Base-by-base conservation (phyloP, 345 rosid genomes). In the Gossypium raimondii region DNA sequence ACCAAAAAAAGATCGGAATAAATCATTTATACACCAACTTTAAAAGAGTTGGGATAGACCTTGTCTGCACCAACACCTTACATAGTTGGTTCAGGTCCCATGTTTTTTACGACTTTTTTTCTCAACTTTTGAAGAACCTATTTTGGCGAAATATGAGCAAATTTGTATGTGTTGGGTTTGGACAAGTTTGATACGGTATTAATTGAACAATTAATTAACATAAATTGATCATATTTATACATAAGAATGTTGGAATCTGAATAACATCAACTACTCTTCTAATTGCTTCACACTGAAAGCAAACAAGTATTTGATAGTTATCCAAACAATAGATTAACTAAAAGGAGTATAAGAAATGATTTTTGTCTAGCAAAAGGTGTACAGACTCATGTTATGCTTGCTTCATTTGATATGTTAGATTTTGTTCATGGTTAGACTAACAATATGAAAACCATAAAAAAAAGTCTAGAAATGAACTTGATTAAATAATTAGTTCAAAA, bases 201-300 rank as follows among this genome's bases (percentile, higher is more conserved):
- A 34, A 34, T 34, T 34, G 0, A 34, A 34, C 38, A 34, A 34
- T 34, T 34, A 34, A 34, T 34, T 34, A 34, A 34, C 38, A 34
- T 34, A 34, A 34, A 34, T 34, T 34, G 38, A 4, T 34, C 38
- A 34, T 34, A 34, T 34, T 34, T 34, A 4, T 29, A 29, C 6
- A 93, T 70, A 93, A 85, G 77, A 95, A 95, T 77, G 98, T 94
- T 50, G 99, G 98, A 78, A 95, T 93, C 83, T 91, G 97, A 81
- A 95, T 90, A 73, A 94, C 87, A 83, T 95, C 99, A 53, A 93
- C 98, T 78, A 95, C 94, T 86, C 75, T 86, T 47, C 96, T 93
- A 44, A 90, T 96, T 58, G 79, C 82, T 81, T 91, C 98, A 81
- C 98, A 95, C 98, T 93, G 82, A 66, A 75, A 73, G 75, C 52